Conservation (phyloP, 148 eudicot species). For the Suaeda aralocaspica region DNA sequence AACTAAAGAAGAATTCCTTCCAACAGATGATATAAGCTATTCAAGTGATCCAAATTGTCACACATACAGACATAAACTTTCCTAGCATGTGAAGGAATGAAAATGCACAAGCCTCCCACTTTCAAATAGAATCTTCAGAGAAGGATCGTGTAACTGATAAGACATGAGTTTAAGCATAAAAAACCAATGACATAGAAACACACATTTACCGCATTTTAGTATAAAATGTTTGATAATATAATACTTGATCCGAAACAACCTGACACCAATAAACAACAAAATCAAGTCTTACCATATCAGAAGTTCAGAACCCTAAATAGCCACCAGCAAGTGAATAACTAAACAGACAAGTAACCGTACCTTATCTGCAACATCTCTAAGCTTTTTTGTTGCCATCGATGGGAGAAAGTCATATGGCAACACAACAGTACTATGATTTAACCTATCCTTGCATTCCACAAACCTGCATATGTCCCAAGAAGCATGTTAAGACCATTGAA, state of each 20-base stretch:
- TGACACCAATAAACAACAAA: slow-evolving; percentile 4
- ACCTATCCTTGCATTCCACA: slow-evolving; percentile 92
- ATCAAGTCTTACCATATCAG: background rate
- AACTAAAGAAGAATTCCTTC: slow-evolving; percentile 10
- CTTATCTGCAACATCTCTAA: slow-evolving; percentile 75
- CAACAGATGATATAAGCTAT: background rate
- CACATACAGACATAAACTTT: too few species aligned
- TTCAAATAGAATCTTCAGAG: background rate
- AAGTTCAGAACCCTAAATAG: background rate
- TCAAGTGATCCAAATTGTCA: background rate
- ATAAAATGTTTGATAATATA: background rate
- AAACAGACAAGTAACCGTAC: slow-evolving; percentile 32
- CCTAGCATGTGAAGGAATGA: background rate
- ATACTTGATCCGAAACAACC: background rate
- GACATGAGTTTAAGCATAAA: background rate
- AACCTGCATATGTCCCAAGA: slow-evolving; percentile 53
- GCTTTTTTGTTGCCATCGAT: slow-evolving; percentile 87
- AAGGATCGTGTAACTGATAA: background rate
- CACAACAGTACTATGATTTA: slow-evolving; percentile 58
- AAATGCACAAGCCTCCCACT: background rate
- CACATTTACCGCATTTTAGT: background rate
- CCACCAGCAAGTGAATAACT: background rate
- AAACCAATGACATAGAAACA: background rate
- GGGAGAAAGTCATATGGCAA: slow-evolving; percentile 88
- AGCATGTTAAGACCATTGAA: slow-evolving; percentile 2